Evolutionary conservation across 805 yeast genomes (phyloP), one percentile per base, ranked within the genome.

Genomic region (Candida bentonensis): DNA sequence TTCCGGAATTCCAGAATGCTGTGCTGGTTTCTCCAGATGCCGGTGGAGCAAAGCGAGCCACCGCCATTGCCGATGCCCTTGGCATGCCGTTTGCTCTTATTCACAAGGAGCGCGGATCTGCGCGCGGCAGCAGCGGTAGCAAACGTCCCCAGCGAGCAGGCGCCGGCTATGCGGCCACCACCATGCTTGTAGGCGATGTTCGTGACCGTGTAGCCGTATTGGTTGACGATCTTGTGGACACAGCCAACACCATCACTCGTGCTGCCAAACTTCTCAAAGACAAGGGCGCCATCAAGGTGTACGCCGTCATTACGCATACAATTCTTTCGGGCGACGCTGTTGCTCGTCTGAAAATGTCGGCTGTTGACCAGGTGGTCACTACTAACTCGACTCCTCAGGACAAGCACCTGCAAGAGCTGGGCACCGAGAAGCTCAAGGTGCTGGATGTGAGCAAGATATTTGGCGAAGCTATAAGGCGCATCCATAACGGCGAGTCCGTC

Each of bases 21-120:
- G 95, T 92, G 4, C 78, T 92, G 53, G 96, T 92, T 26, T 86
- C 96, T 1, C 99, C 99, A 0, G 99, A 92, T 64, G 92, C 96
- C 21, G 99, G 99, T 57, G 99, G 99, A 49, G 99, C 98, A 42
- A 92, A 92, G 62, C 69, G 98, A 51, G 96, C 98, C 25, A 84
- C 95, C 1, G 81, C 89, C 1, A 74, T 92, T 48, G 98, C 98
- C 1, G 99, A 92, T 64, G 74, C 82, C 1, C 65, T 92, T 46
- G 87, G 85, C 17, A 74, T 92, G 67, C 74, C 87, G 22, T 88
- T 92, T 67, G 98, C 99, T 0, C 69, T 92, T 62, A 87, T 92
- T 51, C 97, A 92, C 64, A 92, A 92, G 63, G 98, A 92, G 59
- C 71, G 95, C 20, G 39, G 25, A 15, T 47, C 15, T 39, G 47